Percentiles rank a stretch among this genome's conserved stretches.
phyloP scores from a whole-genome alignment of 2,329 filamentous ascomycete genomes.

The Dactylellina cionopaga region DNA sequence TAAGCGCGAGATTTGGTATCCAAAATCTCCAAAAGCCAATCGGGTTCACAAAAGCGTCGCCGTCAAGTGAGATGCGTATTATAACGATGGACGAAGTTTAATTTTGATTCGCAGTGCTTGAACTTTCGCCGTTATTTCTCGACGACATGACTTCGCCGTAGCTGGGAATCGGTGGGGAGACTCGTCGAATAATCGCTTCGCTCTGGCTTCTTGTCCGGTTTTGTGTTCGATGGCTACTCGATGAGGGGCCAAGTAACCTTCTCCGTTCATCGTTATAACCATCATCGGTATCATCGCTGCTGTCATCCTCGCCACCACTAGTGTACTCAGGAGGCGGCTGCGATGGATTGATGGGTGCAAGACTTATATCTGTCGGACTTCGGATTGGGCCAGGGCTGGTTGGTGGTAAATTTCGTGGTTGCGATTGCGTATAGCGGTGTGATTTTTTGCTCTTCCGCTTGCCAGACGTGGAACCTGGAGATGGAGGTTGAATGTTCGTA shows the following conservation, averaged over 20 bases:
- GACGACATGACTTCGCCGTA: conserved; percentile 50
- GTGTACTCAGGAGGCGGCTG: conserved; percentile 51
- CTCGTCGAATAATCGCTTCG: conserved; percentile 37
- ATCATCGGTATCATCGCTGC: conserved; percentile 43
- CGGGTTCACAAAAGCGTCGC: too few relatives aligned
- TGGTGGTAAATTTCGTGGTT: conserved; percentile 74
- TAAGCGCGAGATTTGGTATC: too few relatives aligned
- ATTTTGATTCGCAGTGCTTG: too few relatives aligned
- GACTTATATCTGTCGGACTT: conserved; percentile 93
- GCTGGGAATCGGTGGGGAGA: conserved; percentile 47
- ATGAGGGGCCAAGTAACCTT: conserved; percentile 37
- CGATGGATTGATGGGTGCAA: conserved; percentile 68
- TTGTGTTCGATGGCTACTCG: conserved; percentile 26
- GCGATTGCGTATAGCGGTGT: conserved; percentile 66
- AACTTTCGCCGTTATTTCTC: conserved; percentile 28
- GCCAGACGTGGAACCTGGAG: conserved; percentile 60
- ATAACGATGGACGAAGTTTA: too few relatives aligned
- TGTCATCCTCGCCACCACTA: conserved; percentile 51
- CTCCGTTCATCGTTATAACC: conserved; percentile 37
- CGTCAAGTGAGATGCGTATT: too few relatives aligned
- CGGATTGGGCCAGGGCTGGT: conserved; percentile 88
- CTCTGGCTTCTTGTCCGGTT: conserved; percentile 45
- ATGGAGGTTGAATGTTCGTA: conserved; percentile 59
- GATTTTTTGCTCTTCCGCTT: conserved; percentile 59
- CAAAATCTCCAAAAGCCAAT: not conserved